phyloP scores from a whole-genome alignment of 805 yeast species.

The Ascoidea tarda region DNA sequence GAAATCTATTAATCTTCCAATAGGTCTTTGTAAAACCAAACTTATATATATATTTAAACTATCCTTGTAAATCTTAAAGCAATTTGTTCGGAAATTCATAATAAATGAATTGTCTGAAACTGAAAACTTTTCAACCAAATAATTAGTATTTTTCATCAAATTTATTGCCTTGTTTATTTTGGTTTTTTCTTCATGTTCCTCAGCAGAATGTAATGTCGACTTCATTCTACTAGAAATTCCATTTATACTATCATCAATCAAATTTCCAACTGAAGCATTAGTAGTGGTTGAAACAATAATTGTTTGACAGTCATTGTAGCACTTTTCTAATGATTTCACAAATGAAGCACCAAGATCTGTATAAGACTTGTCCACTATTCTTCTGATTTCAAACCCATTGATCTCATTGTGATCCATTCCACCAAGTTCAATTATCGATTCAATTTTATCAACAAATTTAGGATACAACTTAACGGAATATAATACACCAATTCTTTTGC shows the following conservation, averaged over 20 bases:
- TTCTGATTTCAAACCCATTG: background rate
- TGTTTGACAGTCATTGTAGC: slow-evolving; percentile 17
- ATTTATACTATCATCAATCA: slow-evolving; percentile 9
- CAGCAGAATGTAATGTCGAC: background rate
- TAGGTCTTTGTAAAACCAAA: slow-evolving; percentile 32
- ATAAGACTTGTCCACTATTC: slow-evolving; percentile 7
- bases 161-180: slow-evolving; percentile 27
- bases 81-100: slow-evolving; percentile 17
- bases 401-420: background rate
- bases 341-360: slow-evolving; percentile 15
- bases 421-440: slow-evolving; percentile 1
- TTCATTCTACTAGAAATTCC: slow-evolving; percentile 6
- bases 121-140: slow-evolving; percentile 29
- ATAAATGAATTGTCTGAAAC: slow-evolving; percentile 11
- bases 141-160: slow-evolving; percentile 37
- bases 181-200: slow-evolving; percentile 20
- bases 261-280: slow-evolving; percentile 4
- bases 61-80: slow-evolving; percentile 10
- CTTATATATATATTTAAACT: slow-evolving; percentile 26
- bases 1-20: slow-evolving; percentile 58
- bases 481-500: slow-evolving; percentile 4
- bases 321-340: slow-evolving; percentile 16
- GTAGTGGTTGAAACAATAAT: slow-evolving; percentile 12
- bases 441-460: slow-evolving; percentile 6
- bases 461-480: slow-evolving; percentile 9